Conservation (phyloP, 495 filamentous ascomycete genomes). For the Penicillium turbatum region DNA sequence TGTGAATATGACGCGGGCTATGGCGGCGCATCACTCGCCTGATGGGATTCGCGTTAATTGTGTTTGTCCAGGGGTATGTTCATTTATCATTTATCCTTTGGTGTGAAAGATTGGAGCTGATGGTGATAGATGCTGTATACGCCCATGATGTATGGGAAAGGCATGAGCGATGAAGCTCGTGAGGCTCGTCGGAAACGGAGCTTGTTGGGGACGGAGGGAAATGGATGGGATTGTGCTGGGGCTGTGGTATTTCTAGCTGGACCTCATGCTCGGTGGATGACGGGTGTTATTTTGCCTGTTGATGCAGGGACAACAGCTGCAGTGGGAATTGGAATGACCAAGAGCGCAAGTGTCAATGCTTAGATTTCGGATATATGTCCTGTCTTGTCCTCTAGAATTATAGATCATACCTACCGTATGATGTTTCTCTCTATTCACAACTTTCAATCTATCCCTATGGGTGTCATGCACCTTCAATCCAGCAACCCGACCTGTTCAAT, state of each 20-base stretch:
- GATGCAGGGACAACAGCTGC: constrained; percentile 47
- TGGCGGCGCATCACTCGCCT: constrained; percentile 53
- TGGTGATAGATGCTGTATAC: constrained; percentile 49
- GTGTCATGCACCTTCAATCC: not conserved
- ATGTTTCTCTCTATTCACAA: no score
- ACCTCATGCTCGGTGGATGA: constrained; percentile 48
- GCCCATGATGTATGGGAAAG: constrained; percentile 54
- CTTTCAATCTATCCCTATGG: not conserved
- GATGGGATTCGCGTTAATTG: constrained; percentile 56
- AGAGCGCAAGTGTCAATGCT: constrained; percentile 25
- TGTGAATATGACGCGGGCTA: constrained; percentile 55
- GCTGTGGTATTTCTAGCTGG: constrained; percentile 41
- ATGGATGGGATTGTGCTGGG: constrained; percentile 47
- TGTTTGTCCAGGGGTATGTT: constrained; percentile 49
- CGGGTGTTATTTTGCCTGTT: constrained; percentile 44
- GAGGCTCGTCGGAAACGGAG: constrained; percentile 45
- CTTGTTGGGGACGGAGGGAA: constrained; percentile 51
- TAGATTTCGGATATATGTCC: not conserved
- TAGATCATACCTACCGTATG: no score
- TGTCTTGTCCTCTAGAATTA: not conserved
- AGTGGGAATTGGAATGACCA: constrained; percentile 28
- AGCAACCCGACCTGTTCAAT: no score
- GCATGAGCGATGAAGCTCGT: constrained; percentile 48
- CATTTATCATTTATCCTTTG: not conserved
- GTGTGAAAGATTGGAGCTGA: not conserved